phyloP scores from a whole-genome alignment of 2,329 filamentous ascomycete genomes.

The Aureobasidium sp. region DNA sequence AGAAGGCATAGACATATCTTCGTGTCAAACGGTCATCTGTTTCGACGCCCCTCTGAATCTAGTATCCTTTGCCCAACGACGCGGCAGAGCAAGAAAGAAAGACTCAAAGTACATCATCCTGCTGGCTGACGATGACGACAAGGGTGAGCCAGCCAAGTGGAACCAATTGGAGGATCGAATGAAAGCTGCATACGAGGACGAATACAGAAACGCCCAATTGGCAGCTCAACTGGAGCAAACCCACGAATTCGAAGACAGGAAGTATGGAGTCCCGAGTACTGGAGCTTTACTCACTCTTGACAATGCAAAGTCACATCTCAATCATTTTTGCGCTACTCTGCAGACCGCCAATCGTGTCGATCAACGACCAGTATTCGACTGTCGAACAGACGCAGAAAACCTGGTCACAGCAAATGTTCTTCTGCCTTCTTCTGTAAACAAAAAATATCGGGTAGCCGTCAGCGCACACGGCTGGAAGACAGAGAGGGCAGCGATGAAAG shows the following conservation, averaged over 20 bases:
- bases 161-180: constrained; percentile 63
- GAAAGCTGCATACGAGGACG: constrained; percentile 61
- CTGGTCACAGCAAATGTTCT: constrained; percentile 54
- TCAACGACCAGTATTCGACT: constrained; percentile 59
- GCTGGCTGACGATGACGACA: constrained; percentile 33
- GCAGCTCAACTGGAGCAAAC: constrained; percentile 44
- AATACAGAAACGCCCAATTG: constrained; percentile 45
- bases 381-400: constrained; percentile 31
- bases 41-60: constrained; percentile 56
- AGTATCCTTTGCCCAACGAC: constrained; percentile 58
- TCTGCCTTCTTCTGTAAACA: constrained; percentile 65
- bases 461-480: constrained; percentile 62
- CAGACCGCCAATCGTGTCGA: constrained; percentile 55
- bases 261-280: constrained; percentile 39
- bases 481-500: constrained; percentile 66
- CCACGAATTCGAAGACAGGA: constrained; percentile 33
- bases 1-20: constrained; percentile 56
- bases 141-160: constrained; percentile 48
- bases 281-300: constrained; percentile 63
- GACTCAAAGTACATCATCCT: constrained; percentile 52
- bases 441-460: constrained; percentile 20
- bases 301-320: constrained; percentile 67
- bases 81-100: constrained; percentile 55
- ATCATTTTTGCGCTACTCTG: constrained; percentile 70
- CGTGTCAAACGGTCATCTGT: constrained; percentile 58